Conservation (phyloP, 2,329 filamentous ascomycete species). For the Fusarium temperatum region DNA sequence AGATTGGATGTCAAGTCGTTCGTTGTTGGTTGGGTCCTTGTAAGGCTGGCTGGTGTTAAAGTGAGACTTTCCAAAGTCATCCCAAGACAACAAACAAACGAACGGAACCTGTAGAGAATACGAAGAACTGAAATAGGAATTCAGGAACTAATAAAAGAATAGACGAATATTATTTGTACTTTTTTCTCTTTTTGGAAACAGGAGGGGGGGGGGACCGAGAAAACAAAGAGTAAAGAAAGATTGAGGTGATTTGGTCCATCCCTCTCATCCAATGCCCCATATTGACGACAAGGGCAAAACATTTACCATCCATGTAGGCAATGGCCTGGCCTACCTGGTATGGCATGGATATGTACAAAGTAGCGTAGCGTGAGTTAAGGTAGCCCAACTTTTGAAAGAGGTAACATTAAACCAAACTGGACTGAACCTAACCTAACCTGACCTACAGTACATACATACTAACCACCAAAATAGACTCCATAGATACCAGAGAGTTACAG, state of each 20-base stretch:
- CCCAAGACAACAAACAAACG: neutral
- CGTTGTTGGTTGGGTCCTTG: neutral
- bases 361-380: constrained; percentile 3
- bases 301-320: constrained; percentile 27
- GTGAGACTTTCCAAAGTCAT: neutral
- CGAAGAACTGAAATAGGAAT: constrained; percentile 11
- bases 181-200: neutral
- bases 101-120: neutral
- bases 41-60: neutral
- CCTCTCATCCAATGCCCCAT: constrained; percentile 24
- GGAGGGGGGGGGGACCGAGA: constrained; percentile 9
- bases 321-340: constrained; percentile 12
- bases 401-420: constrained; percentile 18
- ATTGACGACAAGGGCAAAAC: constrained; percentile 32
- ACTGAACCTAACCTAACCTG: neutral
- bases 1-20: neutral
- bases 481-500: neutral
- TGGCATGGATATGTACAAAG: constrained; percentile 30
- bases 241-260: constrained; percentile 1
- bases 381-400: constrained; percentile 2
- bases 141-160: constrained; percentile 5
- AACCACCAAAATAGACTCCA: neutral
- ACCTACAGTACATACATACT: neutral
- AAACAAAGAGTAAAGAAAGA: constrained; percentile 21
- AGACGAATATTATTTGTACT: neutral